These are phyloP conservation scores for Bjerkandera adusta DNA, from an alignment of 1,284 basidiomycete genomes.

Conservation along the genomic window DNA sequence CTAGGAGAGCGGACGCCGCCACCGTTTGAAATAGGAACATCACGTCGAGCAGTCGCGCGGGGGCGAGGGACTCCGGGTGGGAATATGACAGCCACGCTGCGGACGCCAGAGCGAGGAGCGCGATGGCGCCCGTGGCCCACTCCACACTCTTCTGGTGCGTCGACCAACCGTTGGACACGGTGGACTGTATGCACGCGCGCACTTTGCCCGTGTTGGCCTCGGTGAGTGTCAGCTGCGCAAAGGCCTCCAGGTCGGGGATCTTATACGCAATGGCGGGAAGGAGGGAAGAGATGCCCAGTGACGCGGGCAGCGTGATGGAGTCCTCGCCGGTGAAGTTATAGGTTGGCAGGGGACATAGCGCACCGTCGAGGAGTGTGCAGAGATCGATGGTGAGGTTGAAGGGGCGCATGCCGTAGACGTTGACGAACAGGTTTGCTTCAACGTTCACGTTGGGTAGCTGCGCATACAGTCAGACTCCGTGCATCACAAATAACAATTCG, in stretches of 20 bases:
- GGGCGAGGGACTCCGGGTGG: constrained; percentile 38
- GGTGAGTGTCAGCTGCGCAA: constrained; percentile 76
- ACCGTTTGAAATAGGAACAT: constrained; percentile 83
- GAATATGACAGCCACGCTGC: constrained; percentile 66
- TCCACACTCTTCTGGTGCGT: constrained; percentile 72
- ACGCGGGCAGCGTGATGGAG: constrained; percentile 68
- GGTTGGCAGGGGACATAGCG: constrained; percentile 84
- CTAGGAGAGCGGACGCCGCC: constrained; percentile 62
- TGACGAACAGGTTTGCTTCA: constrained; percentile 74
- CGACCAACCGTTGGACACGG: constrained; percentile 89
- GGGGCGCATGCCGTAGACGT: constrained; percentile 78
- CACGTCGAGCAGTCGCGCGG: constrained; percentile 73
- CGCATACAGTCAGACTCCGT: constrained; percentile 27
- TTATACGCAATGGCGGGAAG: constrained; percentile 83
- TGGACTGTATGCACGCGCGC: constrained; percentile 89
- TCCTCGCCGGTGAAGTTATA: constrained; percentile 87
- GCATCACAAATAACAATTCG: constrained; percentile 19
- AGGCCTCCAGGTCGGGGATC: constrained; percentile 92
- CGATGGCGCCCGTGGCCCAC: constrained; percentile 75
- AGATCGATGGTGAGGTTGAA: constrained; percentile 80
- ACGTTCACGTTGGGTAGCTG: constrained; percentile 77
- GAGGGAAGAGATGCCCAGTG: constrained; percentile 47
- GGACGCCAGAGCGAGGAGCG: constrained; percentile 65
- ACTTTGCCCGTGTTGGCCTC: constrained; percentile 67
- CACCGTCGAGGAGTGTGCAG: constrained; percentile 72